Evolutionary conservation across 768 basidiomycete genomes (phyloP), one percentile per base, ranked within the genome.

Genomic region (Agaricus sinodeliciosus): DNA sequence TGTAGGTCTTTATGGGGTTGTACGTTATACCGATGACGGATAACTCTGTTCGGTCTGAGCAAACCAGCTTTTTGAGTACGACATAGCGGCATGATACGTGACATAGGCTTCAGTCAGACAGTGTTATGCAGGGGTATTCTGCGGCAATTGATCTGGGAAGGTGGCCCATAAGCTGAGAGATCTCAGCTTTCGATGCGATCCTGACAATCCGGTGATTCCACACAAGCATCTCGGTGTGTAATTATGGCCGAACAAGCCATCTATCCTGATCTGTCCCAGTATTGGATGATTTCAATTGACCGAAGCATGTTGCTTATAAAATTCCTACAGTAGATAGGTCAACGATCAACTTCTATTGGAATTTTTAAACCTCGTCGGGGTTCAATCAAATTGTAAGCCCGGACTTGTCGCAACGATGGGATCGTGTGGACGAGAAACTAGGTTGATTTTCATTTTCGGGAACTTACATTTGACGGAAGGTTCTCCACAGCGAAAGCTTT

Each of bases 81-180:
- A 22, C 22, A 3, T 22, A 22, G 22, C 22, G 22, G 22, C 22
- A 22, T 22, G 22, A 22, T 22, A 22, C 22, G 22, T 22, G 22
- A 22, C 22, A 22, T 22, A 22, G 22, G 22, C 3, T 22, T 22
- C 22, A 22, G 22, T 22, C 22, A 22, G 22, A 31, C 11, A 31
- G 3, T 31, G 31, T 31, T 31, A 8, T 31, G 7, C 11, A 31
- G 11, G 11, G 2, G 31, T 2, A 31, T 8, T 31, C 8, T 31
- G 31, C 2, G 31, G 31, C 31, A 31, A 31, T 31, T 31, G 11
- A 31, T 31, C 11, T 4, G 31, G 31, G 11, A 31, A 11, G 7
- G 43, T 42, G 43, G 50, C 43, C 50, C 50, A 15, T 18, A 36
- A 16, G 31, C 36, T 36, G 42, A 51, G 37, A 36, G 50, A 51